phyloP scores from a whole-genome alignment of 2,329 filamentous ascomycete genomes.

The Exophiala phaeomuriformis region DNA sequence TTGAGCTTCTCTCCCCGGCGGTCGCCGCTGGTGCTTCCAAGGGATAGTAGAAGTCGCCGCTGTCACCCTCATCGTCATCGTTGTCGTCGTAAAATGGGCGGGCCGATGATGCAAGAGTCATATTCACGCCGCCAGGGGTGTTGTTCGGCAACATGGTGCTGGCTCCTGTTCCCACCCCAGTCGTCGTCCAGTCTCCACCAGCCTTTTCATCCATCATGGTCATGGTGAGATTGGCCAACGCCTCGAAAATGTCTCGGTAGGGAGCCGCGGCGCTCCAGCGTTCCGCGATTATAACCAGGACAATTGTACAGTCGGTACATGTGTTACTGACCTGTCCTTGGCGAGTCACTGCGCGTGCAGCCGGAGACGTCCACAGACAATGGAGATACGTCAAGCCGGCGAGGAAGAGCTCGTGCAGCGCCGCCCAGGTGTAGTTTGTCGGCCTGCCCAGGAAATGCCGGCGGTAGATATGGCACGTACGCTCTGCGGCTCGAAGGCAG shows the following conservation, averaged over 20 bases:
- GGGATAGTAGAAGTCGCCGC: too few relatives aligned
- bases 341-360: slow-evolving; percentile 12
- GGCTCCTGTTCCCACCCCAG: too few relatives aligned
- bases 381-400: slow-evolving; percentile 30
- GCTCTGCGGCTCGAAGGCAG: slow-evolving; percentile 18
- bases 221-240: slow-evolving; percentile 21
- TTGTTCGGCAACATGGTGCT: too few relatives aligned
- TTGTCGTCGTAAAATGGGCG: too few relatives aligned
- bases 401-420: slow-evolving; percentile 26
- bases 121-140: too few relatives aligned
- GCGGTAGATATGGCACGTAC: slow-evolving; percentile 1
- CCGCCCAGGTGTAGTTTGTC: slow-evolving; percentile 23
- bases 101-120: too few relatives aligned
- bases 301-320: slow-evolving; percentile 30
- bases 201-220: slow-evolving; percentile 1
- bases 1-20: too few relatives aligned
- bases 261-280: slow-evolving; percentile 27
- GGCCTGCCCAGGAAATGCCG: slow-evolving; percentile 15
- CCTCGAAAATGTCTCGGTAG: slow-evolving; percentile 33
- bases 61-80: too few relatives aligned
- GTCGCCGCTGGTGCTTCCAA: too few relatives aligned
- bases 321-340: slow-evolving; percentile 26
- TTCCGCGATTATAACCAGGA: slow-evolving; percentile 32
- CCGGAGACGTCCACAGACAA: slow-evolving; percentile 32
- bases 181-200: too few relatives aligned